These are phyloP conservation scores for Chytriomyces sp. DNA, from an alignment of 192 early-diverging fungal species.

Conservation along the genomic window DNA sequence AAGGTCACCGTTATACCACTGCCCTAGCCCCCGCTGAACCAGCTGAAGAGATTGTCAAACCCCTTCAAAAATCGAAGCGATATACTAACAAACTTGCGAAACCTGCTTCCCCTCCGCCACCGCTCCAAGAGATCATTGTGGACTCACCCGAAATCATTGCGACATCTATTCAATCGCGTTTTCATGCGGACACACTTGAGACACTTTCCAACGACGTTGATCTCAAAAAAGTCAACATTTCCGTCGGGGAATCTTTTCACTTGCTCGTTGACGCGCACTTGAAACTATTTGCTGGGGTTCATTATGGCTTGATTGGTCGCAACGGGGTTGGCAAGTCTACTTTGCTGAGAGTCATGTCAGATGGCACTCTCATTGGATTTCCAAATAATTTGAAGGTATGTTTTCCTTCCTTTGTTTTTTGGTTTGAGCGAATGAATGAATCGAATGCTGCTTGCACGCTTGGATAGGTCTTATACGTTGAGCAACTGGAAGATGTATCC, in stretches of 20 bases:
- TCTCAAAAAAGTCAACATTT: slow-evolving; percentile 74
- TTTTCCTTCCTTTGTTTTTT: too few species aligned
- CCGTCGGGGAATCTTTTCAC: slow-evolving; percentile 60
- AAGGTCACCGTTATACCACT: background rate
- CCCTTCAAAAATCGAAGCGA: background rate
- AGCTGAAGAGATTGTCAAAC: background rate
- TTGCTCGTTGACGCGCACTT: slow-evolving; percentile 77
- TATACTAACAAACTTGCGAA: background rate
- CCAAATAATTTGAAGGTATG: slow-evolving; percentile 78
- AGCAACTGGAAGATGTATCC: slow-evolving; percentile 71
- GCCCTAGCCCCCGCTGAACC: background rate
- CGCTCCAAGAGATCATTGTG: background rate
- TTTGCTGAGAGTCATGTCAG: slow-evolving; percentile 26
- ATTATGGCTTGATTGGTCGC: slow-evolving; percentile 76
- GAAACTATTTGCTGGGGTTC: slow-evolving; percentile 71
- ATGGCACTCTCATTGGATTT: slow-evolving; percentile 70
- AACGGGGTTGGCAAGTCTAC: slow-evolving; percentile 79
- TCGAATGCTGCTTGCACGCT: too few species aligned
- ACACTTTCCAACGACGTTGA: slow-evolving; percentile 81
- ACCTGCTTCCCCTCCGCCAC: background rate
- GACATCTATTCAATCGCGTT: slow-evolving; percentile 72
- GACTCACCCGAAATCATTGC: slow-evolving; percentile 18
- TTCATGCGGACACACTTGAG: slow-evolving; percentile 79
- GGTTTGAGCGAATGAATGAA: too few species aligned
- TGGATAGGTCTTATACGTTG: slow-evolving; percentile 82